These are phyloP conservation scores for Crithidia sp. DNA, from an alignment of 208 protist genomes.

Conservation along the genomic window DNA sequence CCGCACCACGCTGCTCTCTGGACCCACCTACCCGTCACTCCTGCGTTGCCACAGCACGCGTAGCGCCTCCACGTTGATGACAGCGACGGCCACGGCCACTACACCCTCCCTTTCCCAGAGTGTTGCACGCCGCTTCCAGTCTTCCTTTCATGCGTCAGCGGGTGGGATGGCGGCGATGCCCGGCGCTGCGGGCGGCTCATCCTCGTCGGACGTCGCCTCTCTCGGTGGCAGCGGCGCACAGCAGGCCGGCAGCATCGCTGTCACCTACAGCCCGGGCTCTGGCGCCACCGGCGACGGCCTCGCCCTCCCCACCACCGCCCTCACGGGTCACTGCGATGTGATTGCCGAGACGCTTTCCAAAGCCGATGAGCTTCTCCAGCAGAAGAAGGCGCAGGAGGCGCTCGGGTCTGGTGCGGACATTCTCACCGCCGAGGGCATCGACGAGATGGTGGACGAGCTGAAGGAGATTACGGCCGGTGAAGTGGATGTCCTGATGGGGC, in stretches of 20 bases:
- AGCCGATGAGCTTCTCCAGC: slow-evolving; percentile 78
- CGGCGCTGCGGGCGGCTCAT: not conserved
- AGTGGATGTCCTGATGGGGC: slow-evolving; percentile 58
- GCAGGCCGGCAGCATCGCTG: slow-evolving; percentile 31
- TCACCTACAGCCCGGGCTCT: slow-evolving; percentile 81
- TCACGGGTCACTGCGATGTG: slow-evolving; percentile 82
- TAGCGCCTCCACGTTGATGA: not conserved
- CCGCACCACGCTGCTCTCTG: not conserved
- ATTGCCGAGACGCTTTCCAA: slow-evolving; percentile 85
- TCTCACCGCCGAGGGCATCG: slow-evolving; percentile 77
- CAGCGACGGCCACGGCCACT: not conserved
- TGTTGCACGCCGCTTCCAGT: slow-evolving; percentile 22
- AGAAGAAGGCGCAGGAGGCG: slow-evolving; percentile 78
- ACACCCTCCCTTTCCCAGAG: not conserved
- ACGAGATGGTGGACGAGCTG: slow-evolving; percentile 87
- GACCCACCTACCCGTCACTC: too few species aligned
- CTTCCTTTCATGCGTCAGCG: slow-evolving; percentile 11
- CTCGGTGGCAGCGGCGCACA: not conserved
- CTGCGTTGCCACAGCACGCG: too few species aligned
- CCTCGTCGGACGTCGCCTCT: too few species aligned
- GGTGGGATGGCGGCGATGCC: not conserved
- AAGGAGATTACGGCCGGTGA: slow-evolving; percentile 59
- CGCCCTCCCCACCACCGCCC: slow-evolving; percentile 61
- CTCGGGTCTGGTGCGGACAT: slow-evolving; percentile 73
- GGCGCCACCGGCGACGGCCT: slow-evolving; percentile 52